A percentile compares a stretch with the other conserved stretches of the same genome.
Evolutionary conservation across 2,329 filamentous ascomycete genomes (phyloP).

Genomic region (Phaeosphaeria sp.): DNA sequence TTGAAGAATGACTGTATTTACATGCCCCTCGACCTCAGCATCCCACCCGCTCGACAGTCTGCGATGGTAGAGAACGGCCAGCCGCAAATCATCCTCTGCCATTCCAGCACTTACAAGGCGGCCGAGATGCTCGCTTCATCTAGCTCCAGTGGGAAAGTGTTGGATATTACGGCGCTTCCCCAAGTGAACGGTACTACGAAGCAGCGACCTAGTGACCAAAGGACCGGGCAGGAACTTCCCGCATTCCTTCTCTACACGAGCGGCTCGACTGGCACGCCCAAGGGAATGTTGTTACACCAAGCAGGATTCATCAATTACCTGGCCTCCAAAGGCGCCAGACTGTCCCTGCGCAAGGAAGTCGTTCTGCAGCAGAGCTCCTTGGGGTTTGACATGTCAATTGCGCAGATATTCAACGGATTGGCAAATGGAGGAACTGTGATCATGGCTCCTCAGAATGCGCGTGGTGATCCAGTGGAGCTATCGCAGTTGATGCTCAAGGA

Average conservation of each 20-base stretch:
- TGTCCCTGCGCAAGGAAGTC: neutral
- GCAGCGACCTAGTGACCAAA: too few relatives aligned
- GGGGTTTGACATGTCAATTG: conserved; percentile 52
- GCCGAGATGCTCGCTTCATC: neutral
- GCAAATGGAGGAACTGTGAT: conserved; percentile 49
- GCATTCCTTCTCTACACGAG: conserved; percentile 68
- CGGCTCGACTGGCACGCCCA: conserved; percentile 62
- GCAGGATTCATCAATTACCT: conserved; percentile 53
- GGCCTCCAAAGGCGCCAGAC: conserved; percentile 49
- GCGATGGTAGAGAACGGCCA: neutral
- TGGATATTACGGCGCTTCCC: neutral
- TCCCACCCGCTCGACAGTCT: neutral
- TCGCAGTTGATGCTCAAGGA: conserved; percentile 46
- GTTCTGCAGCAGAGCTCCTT: conserved; percentile 53
- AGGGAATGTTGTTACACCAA: conserved; percentile 56
- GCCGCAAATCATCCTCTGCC: too few relatives aligned
- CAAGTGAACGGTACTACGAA: neutral
- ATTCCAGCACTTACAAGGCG: too few relatives aligned
- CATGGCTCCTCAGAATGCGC: conserved; percentile 38
- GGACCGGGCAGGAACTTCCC: too few relatives aligned
- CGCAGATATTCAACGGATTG: conserved; percentile 52
- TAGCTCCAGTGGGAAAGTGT: neutral
- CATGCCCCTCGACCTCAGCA: conserved; percentile 48
- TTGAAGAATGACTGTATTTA: conserved; percentile 46
- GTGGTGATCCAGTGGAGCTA: conserved; percentile 47